These are phyloP conservation scores for Fusarium oxysporum DNA, from an alignment of 2,329 filamentous ascomycete species.

Conservation along the genomic window DNA sequence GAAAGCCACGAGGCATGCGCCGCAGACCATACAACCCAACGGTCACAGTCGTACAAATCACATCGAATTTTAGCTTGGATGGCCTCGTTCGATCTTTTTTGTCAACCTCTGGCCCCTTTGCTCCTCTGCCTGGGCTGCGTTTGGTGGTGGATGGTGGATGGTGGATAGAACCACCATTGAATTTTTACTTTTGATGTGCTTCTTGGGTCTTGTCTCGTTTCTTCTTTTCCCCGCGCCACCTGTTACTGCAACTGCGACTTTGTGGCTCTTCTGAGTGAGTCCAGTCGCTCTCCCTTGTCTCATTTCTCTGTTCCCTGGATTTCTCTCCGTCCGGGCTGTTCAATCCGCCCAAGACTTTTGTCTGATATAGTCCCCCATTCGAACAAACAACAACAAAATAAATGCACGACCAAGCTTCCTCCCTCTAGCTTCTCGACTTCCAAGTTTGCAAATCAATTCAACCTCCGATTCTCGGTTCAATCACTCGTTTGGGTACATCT, in stretches of 20 bases:
- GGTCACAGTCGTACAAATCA: conserved; percentile 7
- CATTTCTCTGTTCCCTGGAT: conserved; percentile 29
- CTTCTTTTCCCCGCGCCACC: conserved; percentile 32
- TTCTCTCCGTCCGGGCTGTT: conserved; percentile 10
- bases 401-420: conserved; percentile 11
- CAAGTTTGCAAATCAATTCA: conserved; percentile 26
- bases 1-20: conserved; percentile 21
- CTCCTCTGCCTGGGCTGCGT: background rate
- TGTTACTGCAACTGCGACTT: conserved; percentile 19
- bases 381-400: conserved; percentile 12
- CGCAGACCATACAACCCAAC: background rate
- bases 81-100: conserved; percentile 33
- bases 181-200: conserved; percentile 31
- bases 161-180: background rate
- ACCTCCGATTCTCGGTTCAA: conserved; percentile 26
- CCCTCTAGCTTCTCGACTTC: conserved; percentile 24
- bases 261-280: conserved; percentile 13
- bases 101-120: conserved; percentile 8
- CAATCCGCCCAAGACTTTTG: conserved; percentile 13
- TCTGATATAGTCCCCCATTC: background rate
- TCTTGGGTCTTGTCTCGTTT: conserved; percentile 26
- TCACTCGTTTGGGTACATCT: conserved; percentile 24
- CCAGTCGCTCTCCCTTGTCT: conserved; percentile 33
- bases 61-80: conserved; percentile 8
- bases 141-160: conserved; percentile 1